phyloP scores from a whole-genome alignment of 116 monocot genomes.

The Dioscorea cayenensis region DNA sequence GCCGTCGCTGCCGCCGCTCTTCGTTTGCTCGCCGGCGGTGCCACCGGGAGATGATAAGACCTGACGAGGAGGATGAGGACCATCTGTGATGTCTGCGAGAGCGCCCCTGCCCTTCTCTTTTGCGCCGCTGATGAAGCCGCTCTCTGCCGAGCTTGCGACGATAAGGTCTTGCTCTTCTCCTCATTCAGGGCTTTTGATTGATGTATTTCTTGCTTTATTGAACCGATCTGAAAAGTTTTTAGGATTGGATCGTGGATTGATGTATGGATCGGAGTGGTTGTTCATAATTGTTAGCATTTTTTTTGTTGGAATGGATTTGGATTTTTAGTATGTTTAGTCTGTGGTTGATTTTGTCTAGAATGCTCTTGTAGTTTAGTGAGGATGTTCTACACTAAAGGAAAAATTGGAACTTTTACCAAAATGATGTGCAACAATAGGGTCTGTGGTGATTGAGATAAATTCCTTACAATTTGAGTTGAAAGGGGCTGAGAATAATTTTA shows the following conservation, averaged over 20 bases:
- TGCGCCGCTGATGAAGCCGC: conserved; percentile 11
- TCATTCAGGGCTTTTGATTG: background rate
- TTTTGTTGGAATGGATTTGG: too few species aligned
- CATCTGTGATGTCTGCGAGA: conserved; percentile 10
- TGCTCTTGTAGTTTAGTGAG: too few species aligned
- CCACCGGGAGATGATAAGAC: background rate
- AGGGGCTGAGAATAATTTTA: too few species aligned
- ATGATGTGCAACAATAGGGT: too few species aligned
- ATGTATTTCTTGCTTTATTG: background rate
- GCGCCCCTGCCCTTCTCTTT: conserved; percentile 4
- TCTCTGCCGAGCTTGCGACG: conserved; percentile 6
- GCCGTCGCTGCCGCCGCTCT: background rate
- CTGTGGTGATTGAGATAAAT: too few species aligned
- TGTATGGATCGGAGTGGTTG: background rate
- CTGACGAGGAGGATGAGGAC: conserved; percentile 2
- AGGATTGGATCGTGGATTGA: background rate
- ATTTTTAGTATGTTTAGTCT: too few species aligned
- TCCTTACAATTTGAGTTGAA: too few species aligned
- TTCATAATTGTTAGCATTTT: too few species aligned
- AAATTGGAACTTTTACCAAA: too few species aligned
- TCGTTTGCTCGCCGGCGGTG: background rate
- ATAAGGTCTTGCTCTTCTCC: conserved; percentile 5
- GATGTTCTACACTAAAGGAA: too few species aligned
- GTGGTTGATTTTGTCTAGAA: too few species aligned
- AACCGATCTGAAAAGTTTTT: background rate